Conservation (phyloP, 106 monocot genomes). For the Alisma plantagoaquatica region DNA sequence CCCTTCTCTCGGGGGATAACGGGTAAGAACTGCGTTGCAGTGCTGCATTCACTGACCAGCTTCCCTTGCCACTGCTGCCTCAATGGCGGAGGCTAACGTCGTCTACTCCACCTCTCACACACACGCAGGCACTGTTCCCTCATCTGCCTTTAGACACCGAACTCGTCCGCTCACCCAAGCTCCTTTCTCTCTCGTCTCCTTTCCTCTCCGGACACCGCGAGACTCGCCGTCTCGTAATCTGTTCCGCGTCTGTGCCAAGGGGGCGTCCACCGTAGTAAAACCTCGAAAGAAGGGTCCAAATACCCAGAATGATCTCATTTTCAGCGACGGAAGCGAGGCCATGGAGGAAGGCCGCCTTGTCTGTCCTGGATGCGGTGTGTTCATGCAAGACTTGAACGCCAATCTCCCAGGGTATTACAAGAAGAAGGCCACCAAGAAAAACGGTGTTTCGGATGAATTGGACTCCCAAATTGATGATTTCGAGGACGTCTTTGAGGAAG, state of each 20-base stretch:
- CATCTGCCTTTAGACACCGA: not conserved
- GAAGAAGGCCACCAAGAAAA: slow-evolving; percentile 9
- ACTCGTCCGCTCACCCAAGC: not conserved
- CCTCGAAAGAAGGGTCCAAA: not conserved
- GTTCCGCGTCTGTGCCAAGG: too few relatives aligned
- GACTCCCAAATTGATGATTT: slow-evolving; percentile 22
- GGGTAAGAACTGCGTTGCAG: too few relatives aligned
- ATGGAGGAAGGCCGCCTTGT: slow-evolving; percentile 41
- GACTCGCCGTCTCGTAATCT: too few relatives aligned
- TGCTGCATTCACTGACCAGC: too few relatives aligned
- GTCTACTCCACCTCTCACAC: not conserved
- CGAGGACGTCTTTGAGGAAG: slow-evolving; percentile 7
- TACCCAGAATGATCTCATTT: slow-evolving; percentile 7
- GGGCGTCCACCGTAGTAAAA: not conserved
- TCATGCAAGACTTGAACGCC: slow-evolving; percentile 80
- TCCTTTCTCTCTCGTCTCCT: too few relatives aligned
- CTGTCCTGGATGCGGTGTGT: slow-evolving; percentile 91
- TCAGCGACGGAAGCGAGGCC: slow-evolving; percentile 68
- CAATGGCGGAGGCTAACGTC: not conserved
- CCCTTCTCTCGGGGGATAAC: too few relatives aligned
- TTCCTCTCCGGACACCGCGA: too few relatives aligned
- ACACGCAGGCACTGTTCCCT: not conserved
- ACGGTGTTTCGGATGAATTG: slow-evolving; percentile 10
- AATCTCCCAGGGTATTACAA: slow-evolving; percentile 77
- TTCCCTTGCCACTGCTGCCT: too few relatives aligned